Base-by-base conservation (phyloP, 1,284 basidiomycete genomes). In the Cryptococcus neoformans region DNA sequence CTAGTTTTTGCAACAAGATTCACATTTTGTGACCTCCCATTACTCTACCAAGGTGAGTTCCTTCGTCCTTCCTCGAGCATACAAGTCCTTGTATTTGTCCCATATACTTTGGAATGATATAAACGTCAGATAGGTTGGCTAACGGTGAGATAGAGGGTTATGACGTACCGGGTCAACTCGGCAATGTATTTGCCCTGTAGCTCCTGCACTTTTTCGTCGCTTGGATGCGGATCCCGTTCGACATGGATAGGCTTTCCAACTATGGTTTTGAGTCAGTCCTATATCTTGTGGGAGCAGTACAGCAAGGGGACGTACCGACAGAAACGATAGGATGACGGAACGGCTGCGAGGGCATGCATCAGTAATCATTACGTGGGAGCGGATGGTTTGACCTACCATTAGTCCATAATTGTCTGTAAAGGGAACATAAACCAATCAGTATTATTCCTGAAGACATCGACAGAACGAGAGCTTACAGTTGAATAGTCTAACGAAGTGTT, bases 321-420 rank as follows among this genome's bases (percentile, higher is more conserved):
- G 90, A 89, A 34, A 97, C 90, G 59, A 99, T 98, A 39, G 89
- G 88, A 72, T 92, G 86, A 52, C 95, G 84, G 75, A 96, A 98
- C 0, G 95, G 95, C 86, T 76, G 50, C 36, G 28, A n/a, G n/a
- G 38, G 28, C n/a, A 41, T 14, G 11, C 16, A 46, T 64, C 46
- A 28, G 28, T 28, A 28, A 28, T 28, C 28, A 28, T 28, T 28
- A 28, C 28, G 28, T 28, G 28, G 28, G 28, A 28, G 28, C 2
- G 28, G 40, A n/a, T n/a, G n/a, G n/a, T n/a, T 38, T 17, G 28
- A 50, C 66, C 56, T 28, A 72, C 71, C 76, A 78, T 76, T 50
- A 78, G 60, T 6, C 76, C 76, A 58, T 92, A 79, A 67, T 91
- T 94, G 79, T 95, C 69, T 72, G 45, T n/a, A 40, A 16, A 34